Percentiles rank a stretch among this genome's conserved stretches.
These are phyloP conservation scores for Sporothrix inflata DNA, from an alignment of 2,329 filamentous ascomycete species.

Conservation along the genomic window DNA sequence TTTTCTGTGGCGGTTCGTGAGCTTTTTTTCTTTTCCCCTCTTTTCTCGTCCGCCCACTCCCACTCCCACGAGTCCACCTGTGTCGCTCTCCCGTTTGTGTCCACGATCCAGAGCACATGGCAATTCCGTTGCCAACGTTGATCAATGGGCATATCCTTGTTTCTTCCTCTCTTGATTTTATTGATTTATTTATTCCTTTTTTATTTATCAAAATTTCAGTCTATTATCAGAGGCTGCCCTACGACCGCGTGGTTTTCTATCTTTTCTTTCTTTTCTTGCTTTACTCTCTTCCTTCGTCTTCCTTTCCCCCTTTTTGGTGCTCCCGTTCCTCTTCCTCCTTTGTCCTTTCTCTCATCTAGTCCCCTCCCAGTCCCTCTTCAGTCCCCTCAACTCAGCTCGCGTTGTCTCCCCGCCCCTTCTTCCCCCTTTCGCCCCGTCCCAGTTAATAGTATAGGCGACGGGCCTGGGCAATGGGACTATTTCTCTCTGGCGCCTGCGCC, in stretches of 20 bases:
- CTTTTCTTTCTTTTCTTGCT: neutral
- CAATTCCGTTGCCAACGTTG: neutral
- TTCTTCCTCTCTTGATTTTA: neutral
- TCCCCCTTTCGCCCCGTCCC: neutral
- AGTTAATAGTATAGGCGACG: neutral
- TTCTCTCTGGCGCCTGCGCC: neutral
- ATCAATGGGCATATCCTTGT: conserved; percentile 9
- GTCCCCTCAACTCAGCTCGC: conserved; percentile 7
- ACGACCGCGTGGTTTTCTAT: neutral
- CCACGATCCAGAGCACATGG: conserved; percentile 11
- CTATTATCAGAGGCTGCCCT: neutral
- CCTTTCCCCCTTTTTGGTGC: neutral
- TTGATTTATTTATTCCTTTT: neutral
- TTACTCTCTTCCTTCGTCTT: neutral
- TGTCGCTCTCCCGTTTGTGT: conserved; percentile 2
- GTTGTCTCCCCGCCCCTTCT: neutral
- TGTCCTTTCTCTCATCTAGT: neutral
- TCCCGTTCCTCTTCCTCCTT: neutral
- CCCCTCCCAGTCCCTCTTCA: too few relatives aligned
- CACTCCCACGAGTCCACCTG: neutral
- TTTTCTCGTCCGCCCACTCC: neutral
- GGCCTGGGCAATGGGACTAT: conserved; percentile 1
- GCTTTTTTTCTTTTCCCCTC: neutral
- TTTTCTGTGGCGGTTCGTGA: neutral
- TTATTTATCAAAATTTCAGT: neutral